These are phyloP conservation scores for Diplosphaera chodatii DNA, from an alignment of 139 green algal genomes.

Conservation along the genomic window DNA sequence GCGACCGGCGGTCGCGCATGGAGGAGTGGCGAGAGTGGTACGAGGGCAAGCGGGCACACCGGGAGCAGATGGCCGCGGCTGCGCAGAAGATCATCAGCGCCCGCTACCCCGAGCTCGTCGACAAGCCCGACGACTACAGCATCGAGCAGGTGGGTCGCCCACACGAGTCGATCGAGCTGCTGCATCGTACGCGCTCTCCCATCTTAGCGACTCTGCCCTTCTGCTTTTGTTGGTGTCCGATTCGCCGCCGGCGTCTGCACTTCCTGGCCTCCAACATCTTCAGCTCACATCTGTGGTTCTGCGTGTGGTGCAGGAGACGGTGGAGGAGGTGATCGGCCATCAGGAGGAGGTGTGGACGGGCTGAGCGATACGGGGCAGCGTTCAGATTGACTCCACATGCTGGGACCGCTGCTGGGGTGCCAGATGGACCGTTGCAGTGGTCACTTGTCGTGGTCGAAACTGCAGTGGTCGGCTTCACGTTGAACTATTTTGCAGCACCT, in stretches of 20 bases:
- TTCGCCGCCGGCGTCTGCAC: background rate
- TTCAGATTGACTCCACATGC: too few relatives aligned
- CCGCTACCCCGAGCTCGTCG: background rate
- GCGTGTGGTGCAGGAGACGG: background rate
- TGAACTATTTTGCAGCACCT: too few relatives aligned
- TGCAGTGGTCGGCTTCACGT: too few relatives aligned
- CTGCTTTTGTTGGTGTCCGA: background rate
- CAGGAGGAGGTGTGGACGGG: background rate
- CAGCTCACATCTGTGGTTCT: background rate
- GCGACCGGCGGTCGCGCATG: constrained; percentile 57
- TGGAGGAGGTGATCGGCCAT: background rate
- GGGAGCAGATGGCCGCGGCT: background rate
- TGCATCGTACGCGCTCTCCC: background rate
- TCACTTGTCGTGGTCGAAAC: too few relatives aligned
- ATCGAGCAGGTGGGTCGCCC: background rate
- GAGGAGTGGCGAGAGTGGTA: constrained; percentile 66
- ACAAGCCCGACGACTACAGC: background rate
- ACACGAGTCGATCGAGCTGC: too few relatives aligned
- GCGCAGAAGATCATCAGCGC: background rate
- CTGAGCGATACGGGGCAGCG: too few relatives aligned
- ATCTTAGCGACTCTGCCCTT: background rate
- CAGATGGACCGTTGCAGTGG: too few relatives aligned
- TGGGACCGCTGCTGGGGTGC: too few relatives aligned
- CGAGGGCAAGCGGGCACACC: constrained; percentile 18
- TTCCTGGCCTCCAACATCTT: background rate